These are phyloP conservation scores for Pholiota conissans DNA, from an alignment of 768 basidiomycete species.

Conservation along the genomic window DNA sequence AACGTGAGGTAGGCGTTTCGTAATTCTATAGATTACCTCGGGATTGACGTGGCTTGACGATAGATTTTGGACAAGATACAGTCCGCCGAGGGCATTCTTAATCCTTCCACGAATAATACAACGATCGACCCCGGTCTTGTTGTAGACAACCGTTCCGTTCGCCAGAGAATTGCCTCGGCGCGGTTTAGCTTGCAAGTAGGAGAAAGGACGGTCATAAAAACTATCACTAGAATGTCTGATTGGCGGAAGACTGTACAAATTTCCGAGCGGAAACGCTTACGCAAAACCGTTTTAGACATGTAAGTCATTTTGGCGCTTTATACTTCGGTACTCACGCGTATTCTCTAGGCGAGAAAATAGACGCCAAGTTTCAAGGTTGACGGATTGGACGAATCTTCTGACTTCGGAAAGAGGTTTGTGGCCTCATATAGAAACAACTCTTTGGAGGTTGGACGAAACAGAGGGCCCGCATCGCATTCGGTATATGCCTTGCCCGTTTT, in stretches of 20 bases:
- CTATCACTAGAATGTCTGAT: slow-evolving; percentile 60
- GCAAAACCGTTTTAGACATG: slow-evolving; percentile 76
- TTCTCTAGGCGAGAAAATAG: slow-evolving; percentile 71
- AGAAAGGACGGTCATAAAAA: slow-evolving; percentile 62
- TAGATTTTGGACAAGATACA: slow-evolving; percentile 63
- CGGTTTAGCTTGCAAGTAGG: slow-evolving; percentile 64
- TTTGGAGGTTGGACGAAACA: slow-evolving; percentile 88
- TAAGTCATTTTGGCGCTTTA: slow-evolving; percentile 29
- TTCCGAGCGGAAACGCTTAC: slow-evolving; percentile 70
- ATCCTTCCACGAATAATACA: slow-evolving; percentile 47
- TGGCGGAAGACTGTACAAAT: slow-evolving; percentile 71
- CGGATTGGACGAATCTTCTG: slow-evolving; percentile 61
- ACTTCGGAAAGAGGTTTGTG: slow-evolving; percentile 83
- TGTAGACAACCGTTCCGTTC: slow-evolving; percentile 49
- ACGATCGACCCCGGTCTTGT: slow-evolving; percentile 55
- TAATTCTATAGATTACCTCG: slow-evolving; percentile 1
- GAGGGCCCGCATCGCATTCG: slow-evolving; percentile 88
- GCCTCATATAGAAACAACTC: slow-evolving; percentile 51
- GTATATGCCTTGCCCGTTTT: slow-evolving; percentile 39
- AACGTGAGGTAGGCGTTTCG: slow-evolving; percentile 57
- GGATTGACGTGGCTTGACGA: background rate
- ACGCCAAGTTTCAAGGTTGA: slow-evolving; percentile 60
- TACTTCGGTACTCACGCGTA: background rate
- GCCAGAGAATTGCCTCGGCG: slow-evolving; percentile 54
- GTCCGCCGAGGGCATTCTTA: slow-evolving; percentile 50